Conservation (phyloP, 2,329 filamentous ascomycete genomes). For the Aureobasidium sp. region DNA sequence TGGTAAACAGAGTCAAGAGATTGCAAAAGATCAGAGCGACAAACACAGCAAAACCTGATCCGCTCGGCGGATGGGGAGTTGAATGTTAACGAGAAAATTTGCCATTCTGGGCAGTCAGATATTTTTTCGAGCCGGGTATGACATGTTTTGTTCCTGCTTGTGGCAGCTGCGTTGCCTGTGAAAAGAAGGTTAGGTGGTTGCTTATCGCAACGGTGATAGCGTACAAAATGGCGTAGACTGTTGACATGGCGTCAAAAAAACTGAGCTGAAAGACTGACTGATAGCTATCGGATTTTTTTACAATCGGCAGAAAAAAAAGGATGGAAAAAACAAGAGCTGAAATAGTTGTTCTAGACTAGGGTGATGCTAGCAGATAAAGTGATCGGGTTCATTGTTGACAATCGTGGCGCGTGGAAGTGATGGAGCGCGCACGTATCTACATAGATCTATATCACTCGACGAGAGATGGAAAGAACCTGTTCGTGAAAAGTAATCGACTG, state of each 20-base stretch:
- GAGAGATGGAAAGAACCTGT: too few relatives aligned
- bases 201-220: slow-evolving; percentile 14
- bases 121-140: neutral
- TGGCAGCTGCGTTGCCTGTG: neutral
- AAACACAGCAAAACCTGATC: slow-evolving; percentile 28
- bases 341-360: neutral
- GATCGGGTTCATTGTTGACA: neutral
- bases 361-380: neutral
- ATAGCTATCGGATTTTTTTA: neutral
- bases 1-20: slow-evolving; percentile 41
- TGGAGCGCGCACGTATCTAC: neutral
- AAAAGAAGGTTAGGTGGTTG: neutral
- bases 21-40: slow-evolving; percentile 31
- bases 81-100: neutral
- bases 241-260: neutral
- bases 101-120: neutral
- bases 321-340: neutral
- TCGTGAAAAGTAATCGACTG: too few relatives aligned
- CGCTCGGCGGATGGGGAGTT: slow-evolving; percentile 40
- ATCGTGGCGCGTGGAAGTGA: neutral
- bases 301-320: neutral
- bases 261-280: neutral
- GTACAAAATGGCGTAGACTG: neutral
- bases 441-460: neutral
- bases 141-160: neutral